Evolutionary conservation across 352 stramenopile genomes (phyloP), one percentile per base, ranked within the genome.

Genomic region (Pythium pectinolyticum): DNA sequence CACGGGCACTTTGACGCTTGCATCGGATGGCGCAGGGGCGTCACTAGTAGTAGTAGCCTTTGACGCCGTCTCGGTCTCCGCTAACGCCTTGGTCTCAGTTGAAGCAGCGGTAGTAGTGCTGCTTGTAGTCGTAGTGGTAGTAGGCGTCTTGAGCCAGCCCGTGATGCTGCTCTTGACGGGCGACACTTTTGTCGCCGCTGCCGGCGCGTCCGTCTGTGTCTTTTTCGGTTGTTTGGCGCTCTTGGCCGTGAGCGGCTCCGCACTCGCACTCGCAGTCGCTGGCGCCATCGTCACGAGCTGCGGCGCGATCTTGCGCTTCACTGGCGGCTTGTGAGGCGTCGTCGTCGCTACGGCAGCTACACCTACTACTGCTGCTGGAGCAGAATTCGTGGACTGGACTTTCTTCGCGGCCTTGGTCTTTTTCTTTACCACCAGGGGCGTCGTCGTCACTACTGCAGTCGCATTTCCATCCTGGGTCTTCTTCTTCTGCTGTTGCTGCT

Each of bases 251-350:
- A n/a, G 24, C 27, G 28, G 53, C 20, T 39, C 53, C 7, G 25
- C n/a, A n/a, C n/a, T 41, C 35, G 34, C n/a, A 9, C 43, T 35
- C 9, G 31, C n/a, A 12, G 30, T 52, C 25, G 35, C n/a, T 22
- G 28, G n/a, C 15, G 28, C 20, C 35, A 17, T 31, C 6, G 49
- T 57, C 24, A 57, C n/a, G 0, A 70, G 28, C 50, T 70, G 63
- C 10, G 56, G 24, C 1, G 55, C 24, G 28, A 70, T 70, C 56
- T 65, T 70, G 10, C 63, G 56, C 35, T 70, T 70, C 25, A 70
- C 63, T 0, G 63, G 57, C 20, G 55, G 55, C 28, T 70, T 70
- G 43, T 70, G 49, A 14, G n/a, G 5, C 1, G 53, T 45, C 17
- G 32, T 54, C n/a, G 30, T 5, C 2, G 48, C 24, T n/a, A 17